Evolutionary conservation across 2,329 filamentous ascomycete genomes (phyloP).

Genomic region (Aspergillus viridinutans): DNA sequence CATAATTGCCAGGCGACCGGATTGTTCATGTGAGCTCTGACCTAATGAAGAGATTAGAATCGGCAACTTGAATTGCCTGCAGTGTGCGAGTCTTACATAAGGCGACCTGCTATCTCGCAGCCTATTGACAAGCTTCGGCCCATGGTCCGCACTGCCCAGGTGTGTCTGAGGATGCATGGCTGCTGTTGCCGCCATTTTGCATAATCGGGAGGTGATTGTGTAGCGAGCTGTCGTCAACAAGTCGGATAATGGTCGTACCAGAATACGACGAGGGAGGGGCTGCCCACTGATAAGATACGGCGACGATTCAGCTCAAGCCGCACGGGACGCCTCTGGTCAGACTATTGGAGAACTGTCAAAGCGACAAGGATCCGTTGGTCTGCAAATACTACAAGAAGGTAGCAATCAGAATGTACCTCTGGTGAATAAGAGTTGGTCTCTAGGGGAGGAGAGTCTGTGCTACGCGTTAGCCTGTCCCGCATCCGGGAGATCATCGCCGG

Average conservation of each 20-base stretch:
- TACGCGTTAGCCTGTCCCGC: constrained; percentile 11
- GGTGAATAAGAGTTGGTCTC: constrained; percentile 1
- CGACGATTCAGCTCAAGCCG: neutral
- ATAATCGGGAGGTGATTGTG: constrained; percentile 3
- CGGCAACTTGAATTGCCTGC: neutral
- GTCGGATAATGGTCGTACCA: neutral
- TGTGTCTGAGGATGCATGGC: constrained; percentile 25
- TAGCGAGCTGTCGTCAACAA: constrained; percentile 3
- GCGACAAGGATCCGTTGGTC: neutral
- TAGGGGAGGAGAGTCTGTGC: constrained; percentile 3
- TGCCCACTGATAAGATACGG: constrained; percentile 8
- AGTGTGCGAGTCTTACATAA: constrained; percentile 50
- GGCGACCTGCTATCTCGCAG: constrained; percentile 60
- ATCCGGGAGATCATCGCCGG: constrained; percentile 27
- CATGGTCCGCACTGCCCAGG: constrained; percentile 19
- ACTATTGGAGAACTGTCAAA: neutral
- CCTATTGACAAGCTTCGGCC: constrained; percentile 49
- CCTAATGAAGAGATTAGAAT: constrained; percentile 36
- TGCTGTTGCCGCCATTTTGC: constrained; percentile 25
- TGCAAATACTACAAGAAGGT: neutral
- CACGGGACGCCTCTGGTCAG: neutral
- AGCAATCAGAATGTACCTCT: neutral
- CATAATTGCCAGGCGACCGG: constrained; percentile 90
- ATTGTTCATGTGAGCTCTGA: constrained; percentile 72
- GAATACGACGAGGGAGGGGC: constrained; percentile 3